A percentile compares a stretch with the other conserved stretches of the same genome.
These are phyloP conservation scores for Papiliotrema flavescens DNA, from an alignment of 1,284 basidiomycete species.

Conservation along the genomic window DNA sequence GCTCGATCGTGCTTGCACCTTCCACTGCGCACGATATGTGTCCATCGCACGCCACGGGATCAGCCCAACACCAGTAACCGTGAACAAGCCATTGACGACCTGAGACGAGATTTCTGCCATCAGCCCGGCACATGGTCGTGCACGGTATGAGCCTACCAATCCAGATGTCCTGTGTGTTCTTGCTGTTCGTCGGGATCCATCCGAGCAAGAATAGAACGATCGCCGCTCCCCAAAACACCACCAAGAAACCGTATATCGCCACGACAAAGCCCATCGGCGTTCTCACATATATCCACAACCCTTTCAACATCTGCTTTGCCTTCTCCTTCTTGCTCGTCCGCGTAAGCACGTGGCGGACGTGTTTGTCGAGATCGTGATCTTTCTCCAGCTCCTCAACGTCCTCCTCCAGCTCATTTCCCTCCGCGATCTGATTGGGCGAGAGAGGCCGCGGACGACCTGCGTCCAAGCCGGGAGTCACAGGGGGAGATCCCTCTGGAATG, in stretches of 20 bases:
- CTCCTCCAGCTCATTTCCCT: neutral
- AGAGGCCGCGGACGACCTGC: neutral
- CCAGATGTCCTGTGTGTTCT: slow-evolving; percentile 43
- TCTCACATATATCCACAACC: slow-evolving; percentile 78
- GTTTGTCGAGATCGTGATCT: slow-evolving; percentile 48
- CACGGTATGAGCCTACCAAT: slow-evolving; percentile 22
- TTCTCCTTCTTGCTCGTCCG: slow-evolving; percentile 57
- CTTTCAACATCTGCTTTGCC: slow-evolving; percentile 60
- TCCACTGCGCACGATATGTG: slow-evolving; percentile 63
- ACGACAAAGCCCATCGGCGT: slow-evolving; percentile 66
- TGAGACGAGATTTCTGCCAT: slow-evolving; percentile 65
- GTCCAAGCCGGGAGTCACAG: too few relatives aligned
- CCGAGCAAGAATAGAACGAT: slow-evolving; percentile 67
- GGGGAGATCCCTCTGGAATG: slow-evolving; percentile 1
- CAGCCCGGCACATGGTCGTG: neutral
- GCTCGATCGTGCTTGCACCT: neutral
- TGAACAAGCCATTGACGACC: slow-evolving; percentile 76
- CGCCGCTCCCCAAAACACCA: slow-evolving; percentile 78
- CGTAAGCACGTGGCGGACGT: slow-evolving; percentile 70
- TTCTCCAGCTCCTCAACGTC: slow-evolving; percentile 1
- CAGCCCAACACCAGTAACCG: slow-evolving; percentile 60
- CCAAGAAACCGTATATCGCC: slow-evolving; percentile 73
- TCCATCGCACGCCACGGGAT: slow-evolving; percentile 72
- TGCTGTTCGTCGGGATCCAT: slow-evolving; percentile 42
- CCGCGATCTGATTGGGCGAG: neutral